phyloP scores from a whole-genome alignment of 305 asterid genomes.

The Solanum hybrid region DNA sequence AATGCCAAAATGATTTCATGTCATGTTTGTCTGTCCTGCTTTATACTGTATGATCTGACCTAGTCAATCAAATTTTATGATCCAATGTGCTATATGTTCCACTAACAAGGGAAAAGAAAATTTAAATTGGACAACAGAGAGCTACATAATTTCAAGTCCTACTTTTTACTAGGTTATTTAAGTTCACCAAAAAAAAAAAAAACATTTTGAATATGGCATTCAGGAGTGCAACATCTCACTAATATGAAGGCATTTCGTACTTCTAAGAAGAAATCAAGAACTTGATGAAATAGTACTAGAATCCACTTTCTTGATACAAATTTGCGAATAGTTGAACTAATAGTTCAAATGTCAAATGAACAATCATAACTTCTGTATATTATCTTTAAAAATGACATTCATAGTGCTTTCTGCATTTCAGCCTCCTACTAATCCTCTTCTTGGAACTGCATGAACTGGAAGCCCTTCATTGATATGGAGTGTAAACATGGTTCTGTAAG shows the following conservation, averaged over 20 bases:
- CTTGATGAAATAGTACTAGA: not conserved
- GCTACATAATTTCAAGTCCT: not conserved
- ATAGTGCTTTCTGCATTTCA: not conserved
- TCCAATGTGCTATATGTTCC: not conserved
- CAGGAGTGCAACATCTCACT: not conserved
- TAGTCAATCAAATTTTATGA: not conserved
- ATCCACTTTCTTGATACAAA: not conserved
- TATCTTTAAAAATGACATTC: not conserved
- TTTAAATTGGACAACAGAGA: not conserved
- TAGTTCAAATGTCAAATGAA: not conserved
- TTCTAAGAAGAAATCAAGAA: not conserved
- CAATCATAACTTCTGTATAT: not conserved
- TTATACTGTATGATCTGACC: not conserved
- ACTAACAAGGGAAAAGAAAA: not conserved
- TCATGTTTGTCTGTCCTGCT: not conserved
- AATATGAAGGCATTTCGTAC: not conserved
- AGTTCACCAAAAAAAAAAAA: not conserved
- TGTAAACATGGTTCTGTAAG: constrained; percentile 62
- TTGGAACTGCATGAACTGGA: constrained; percentile 23
- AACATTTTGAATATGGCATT: not conserved
- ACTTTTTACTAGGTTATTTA: not conserved
- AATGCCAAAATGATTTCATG: not conserved
- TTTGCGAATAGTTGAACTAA: not conserved
- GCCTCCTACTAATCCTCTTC: not conserved
- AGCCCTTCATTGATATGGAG: constrained; percentile 61